Conservation (phyloP, 2,329 filamentous ascomycete species). For the Cladosporium colombiae region DNA sequence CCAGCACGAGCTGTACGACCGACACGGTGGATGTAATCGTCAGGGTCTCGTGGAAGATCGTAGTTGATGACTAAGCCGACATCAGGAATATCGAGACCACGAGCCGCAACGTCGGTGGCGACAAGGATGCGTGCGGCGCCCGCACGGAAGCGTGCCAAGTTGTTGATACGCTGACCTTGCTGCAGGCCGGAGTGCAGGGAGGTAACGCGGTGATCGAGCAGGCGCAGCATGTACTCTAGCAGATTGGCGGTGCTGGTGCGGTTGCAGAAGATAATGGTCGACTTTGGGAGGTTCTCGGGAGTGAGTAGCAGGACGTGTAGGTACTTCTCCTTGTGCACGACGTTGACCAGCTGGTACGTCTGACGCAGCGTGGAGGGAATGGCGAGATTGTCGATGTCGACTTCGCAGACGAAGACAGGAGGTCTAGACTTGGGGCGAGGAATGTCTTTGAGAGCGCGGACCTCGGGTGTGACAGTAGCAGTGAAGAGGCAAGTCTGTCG, state of each 20-base stretch:
- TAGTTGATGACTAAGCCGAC: conserved; percentile 92
- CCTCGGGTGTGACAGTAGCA: conserved; percentile 90
- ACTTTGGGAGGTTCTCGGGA: conserved; percentile 70
- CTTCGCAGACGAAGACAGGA: conserved; percentile 85
- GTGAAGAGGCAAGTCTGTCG: conserved; percentile 97
- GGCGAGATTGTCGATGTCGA: conserved; percentile 70
- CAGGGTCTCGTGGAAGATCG: conserved; percentile 91
- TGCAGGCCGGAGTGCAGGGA: conserved; percentile 84
- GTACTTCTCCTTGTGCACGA: conserved; percentile 93
- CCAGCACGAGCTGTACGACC: conserved; percentile 94
- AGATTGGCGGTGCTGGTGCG: conserved; percentile 84
- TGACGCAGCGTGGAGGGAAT: conserved; percentile 81
- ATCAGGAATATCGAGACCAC: conserved; percentile 92
- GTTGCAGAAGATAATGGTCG: conserved; percentile 92
- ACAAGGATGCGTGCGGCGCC: conserved; percentile 85
- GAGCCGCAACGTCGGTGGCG: conserved; percentile 90
- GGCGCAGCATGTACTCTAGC: conserved; percentile 81
- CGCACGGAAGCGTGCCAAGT: conserved; percentile 88
- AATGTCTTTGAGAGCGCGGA: conserved; percentile 74
- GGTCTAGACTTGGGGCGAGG: conserved; percentile 68
- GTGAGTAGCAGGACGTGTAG: conserved; percentile 86
- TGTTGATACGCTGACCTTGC: conserved; percentile 81
- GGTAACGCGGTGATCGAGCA: conserved; percentile 86
- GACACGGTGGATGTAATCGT: conserved; percentile 96
- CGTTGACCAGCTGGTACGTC: conserved; percentile 81